phyloP scores from a whole-genome alignment of 2,329 filamentous ascomycete genomes.

The Aureobasidium subglaciale region DNA sequence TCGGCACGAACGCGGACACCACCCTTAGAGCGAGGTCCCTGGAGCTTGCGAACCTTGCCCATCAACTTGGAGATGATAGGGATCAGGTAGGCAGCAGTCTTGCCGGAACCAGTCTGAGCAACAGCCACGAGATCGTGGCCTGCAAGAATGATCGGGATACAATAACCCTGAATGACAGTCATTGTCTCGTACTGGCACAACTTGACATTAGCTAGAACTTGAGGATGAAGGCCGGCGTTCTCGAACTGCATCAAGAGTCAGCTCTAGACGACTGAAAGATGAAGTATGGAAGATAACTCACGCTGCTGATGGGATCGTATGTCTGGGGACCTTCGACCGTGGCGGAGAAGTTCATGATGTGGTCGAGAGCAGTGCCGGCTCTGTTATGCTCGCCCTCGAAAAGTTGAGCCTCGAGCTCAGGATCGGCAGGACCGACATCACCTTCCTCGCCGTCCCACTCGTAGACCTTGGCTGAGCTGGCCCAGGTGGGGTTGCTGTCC shows the following conservation, averaged over 20 bases:
- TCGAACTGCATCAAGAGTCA: conserved; percentile 55
- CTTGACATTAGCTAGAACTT: conserved; percentile 69
- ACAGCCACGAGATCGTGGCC: conserved; percentile 80
- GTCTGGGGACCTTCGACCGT: conserved; percentile 42
- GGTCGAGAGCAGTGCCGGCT: conserved; percentile 60
- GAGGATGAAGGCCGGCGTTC: conserved; percentile 75
- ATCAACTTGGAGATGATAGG: conserved; percentile 86
- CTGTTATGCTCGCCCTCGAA: conserved; percentile 52
- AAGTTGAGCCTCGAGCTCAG: conserved; percentile 65
- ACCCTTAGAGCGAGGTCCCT: conserved; percentile 59
- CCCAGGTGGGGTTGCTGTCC: conserved; percentile 33
- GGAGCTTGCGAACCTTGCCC: conserved; percentile 88
- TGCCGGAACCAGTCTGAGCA: conserved; percentile 92
- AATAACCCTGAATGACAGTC: conserved; percentile 83
- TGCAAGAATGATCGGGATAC: conserved; percentile 68
- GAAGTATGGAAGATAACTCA: conserved; percentile 31
- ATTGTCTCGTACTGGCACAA: conserved; percentile 64
- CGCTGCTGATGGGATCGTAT: conserved; percentile 43
- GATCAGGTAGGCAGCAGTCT: conserved; percentile 87
- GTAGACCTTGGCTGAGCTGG: conserved; percentile 59
- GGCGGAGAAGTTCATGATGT: conserved; percentile 43
- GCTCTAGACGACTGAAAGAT: neutral
- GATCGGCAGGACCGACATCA: conserved; percentile 68
- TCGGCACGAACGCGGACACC: conserved; percentile 60
- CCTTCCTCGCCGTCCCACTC: conserved; percentile 81